A percentile compares a stretch with the other conserved stretches of the same genome.
Conservation (phyloP, 2,329 filamentous ascomycete species). For the Colletotrichum sp. region DNA sequence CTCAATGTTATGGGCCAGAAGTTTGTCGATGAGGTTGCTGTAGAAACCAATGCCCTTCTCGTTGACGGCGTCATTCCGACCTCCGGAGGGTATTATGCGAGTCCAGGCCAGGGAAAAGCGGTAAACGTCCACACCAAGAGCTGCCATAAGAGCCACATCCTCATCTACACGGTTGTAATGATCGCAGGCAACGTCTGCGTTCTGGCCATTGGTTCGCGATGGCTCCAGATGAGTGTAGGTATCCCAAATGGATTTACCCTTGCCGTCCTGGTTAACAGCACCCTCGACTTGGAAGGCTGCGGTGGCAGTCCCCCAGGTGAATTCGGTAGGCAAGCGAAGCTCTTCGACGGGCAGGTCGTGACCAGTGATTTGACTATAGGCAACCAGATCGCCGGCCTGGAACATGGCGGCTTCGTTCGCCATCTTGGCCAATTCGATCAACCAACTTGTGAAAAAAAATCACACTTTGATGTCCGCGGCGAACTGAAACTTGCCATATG, state of each 20-base stretch:
- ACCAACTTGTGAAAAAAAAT: too few species aligned
- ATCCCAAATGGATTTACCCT: slow-evolving; percentile 49
- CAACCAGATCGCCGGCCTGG: not conserved
- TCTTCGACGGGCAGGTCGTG: not conserved
- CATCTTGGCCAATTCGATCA: not conserved
- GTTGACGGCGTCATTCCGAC: slow-evolving; percentile 67
- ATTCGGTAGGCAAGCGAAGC: slow-evolving; percentile 35
- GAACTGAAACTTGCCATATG: too few species aligned
- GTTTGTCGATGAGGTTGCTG: slow-evolving; percentile 62
- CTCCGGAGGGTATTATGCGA: slow-evolving; percentile 68
- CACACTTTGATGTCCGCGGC: too few species aligned
- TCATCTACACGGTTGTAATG: slow-evolving; percentile 48
- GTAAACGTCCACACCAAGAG: slow-evolving; percentile 63
- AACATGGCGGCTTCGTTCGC: not conserved
- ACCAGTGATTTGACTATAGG: not conserved
- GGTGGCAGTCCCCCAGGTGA: slow-evolving; percentile 46
- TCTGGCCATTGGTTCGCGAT: slow-evolving; percentile 42
- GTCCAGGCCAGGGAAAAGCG: slow-evolving; percentile 72
- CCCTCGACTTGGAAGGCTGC: slow-evolving; percentile 52
- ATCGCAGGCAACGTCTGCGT: slow-evolving; percentile 52
- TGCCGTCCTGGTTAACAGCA: slow-evolving; percentile 42
- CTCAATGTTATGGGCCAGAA: slow-evolving; percentile 60
- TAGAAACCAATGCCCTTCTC: slow-evolving; percentile 66
- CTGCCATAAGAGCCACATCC: slow-evolving; percentile 65
- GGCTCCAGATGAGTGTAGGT: slow-evolving; percentile 44